A percentile compares a stretch with the other conserved stretches of the same genome.
Conservation (phyloP, 1,284 basidiomycete species). For the Trichosporon sp. region DNA sequence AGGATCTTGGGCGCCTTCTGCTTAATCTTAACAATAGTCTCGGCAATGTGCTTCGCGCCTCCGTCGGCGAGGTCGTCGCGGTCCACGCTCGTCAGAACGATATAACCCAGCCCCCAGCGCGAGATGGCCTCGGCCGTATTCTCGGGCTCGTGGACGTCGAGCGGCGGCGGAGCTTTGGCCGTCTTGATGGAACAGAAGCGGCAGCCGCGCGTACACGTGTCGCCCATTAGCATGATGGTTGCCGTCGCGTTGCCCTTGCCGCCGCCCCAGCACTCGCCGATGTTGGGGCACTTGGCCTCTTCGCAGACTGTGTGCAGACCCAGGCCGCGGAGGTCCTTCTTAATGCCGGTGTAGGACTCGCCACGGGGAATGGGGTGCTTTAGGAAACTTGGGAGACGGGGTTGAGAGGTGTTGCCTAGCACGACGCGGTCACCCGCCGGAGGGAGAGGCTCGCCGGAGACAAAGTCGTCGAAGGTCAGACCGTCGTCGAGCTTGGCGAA, state of each 20-base stretch:
- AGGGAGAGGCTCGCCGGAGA: constrained; percentile 55
- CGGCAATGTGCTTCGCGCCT: constrained; percentile 87
- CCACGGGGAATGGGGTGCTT: constrained; percentile 93
- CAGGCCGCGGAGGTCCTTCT: constrained; percentile 88
- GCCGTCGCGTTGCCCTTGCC: constrained; percentile 83
- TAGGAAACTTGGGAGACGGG: constrained; percentile 81
- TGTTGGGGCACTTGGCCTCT: constrained; percentile 97
- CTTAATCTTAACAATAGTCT: constrained; percentile 92
- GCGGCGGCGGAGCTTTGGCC: constrained; percentile 73
- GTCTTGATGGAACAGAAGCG: constrained; percentile 98
- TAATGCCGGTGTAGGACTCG: constrained; percentile 82
- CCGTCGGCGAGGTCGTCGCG: constrained; percentile 92
- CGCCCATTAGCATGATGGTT: constrained; percentile 99
- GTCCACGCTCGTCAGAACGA: constrained; percentile 94
- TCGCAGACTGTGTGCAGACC: constrained; percentile 95
- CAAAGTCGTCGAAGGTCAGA: constrained; percentile 78
- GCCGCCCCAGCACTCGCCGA: constrained; percentile 99
- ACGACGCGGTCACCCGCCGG: constrained; percentile 57
- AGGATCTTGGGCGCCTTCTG: constrained; percentile 92
- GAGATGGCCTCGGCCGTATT: constrained; percentile 97
- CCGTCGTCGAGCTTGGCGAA: constrained; percentile 59
- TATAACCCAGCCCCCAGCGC: constrained; percentile 97
- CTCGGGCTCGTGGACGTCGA: constrained; percentile 96
- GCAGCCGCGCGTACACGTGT: constrained; percentile 96
- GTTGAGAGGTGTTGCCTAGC: constrained; percentile 73